Base-by-base conservation (phyloP, 169 alveolate genomes). In the Plasmodium gaboni region DNA sequence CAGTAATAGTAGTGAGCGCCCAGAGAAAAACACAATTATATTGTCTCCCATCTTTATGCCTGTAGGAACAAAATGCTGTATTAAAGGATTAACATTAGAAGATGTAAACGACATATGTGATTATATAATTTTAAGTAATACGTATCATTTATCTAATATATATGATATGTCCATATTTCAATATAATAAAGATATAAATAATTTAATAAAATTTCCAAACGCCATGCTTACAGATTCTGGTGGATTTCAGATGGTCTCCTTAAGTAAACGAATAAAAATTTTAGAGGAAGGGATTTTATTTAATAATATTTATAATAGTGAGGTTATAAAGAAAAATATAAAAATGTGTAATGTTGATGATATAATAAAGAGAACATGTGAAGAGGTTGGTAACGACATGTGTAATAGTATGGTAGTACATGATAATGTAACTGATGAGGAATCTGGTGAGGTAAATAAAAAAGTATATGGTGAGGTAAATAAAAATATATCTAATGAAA, bases 1-100 rank as follows among this genome's bases (percentile, higher is more conserved):
- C 0, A 26, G 32, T 26, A 0, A 26, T 26, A 1, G 1, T 26
- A 26, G 44, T 32, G 44, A 32, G 44, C 44, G 2, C 0, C 0
- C 8, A 32, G 8, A 73, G 93, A 96, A 13, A 94, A 98, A 64
- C 99, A 99, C 19, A 99, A 98, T 94, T 44, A 99, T 99, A 2
- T 88, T 94, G 55, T 98, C 99, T 9, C 99, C 99, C 10, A 96
- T 98, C 0, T 98, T 98, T 92, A 98, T 98, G 99, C 99, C 99
- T 15, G 99, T 98, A 15, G 99, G 99, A 8, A 99, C 99, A 15
- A 97, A 98, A 91, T 99, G 99, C 50, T 96, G 99, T 32, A 87
- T 95, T 63, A 95, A 95, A 71, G 96, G 95, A 15, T 15, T 95
- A 26, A 69, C 60, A 22, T 70, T 57, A 50, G 93, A 92, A 46